Percentiles rank a stretch among this genome's conserved stretches.
These are phyloP conservation scores for Teunomyces atbi DNA, from an alignment of 805 yeast species.

Conservation along the genomic window DNA sequence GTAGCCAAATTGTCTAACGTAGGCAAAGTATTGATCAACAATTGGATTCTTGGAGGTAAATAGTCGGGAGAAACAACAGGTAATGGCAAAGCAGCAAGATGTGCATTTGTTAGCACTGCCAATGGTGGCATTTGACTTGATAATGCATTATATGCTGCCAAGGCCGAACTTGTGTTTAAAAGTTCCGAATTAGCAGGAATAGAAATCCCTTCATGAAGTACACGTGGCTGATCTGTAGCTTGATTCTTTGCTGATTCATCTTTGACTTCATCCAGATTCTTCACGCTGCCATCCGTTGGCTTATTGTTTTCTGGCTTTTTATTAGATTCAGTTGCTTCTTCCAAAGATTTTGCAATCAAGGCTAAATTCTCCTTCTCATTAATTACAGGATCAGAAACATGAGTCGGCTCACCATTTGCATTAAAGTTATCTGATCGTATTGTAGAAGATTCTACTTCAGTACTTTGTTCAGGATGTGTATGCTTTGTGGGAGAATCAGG, in stretches of 20 bases:
- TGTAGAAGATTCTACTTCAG: background rate
- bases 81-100: slow-evolving; percentile 60
- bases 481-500: slow-evolving; percentile 5
- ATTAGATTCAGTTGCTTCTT: slow-evolving; percentile 27
- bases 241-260: slow-evolving; percentile 1
- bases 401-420: background rate
- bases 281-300: background rate
- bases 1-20: slow-evolving; percentile 78
- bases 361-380: slow-evolving; percentile 26
- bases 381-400: background rate
- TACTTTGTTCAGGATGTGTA: background rate
- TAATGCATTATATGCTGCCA: slow-evolving; percentile 43
- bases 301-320: background rate
- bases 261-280: slow-evolving; percentile 4
- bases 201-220: slow-evolving; percentile 13
- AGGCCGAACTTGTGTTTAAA: slow-evolving; percentile 37
- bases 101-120: slow-evolving; percentile 41
- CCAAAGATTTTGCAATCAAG: slow-evolving; percentile 32
- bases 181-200: slow-evolving; percentile 44
- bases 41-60: slow-evolving; percentile 60
- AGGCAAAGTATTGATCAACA: slow-evolving; percentile 67
- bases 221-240: background rate
- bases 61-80: slow-evolving; percentile 55
- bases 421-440: slow-evolving; percentile 5
- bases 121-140: slow-evolving; percentile 38